phyloP scores from a whole-genome alignment of 495 filamentous ascomycete species.

The Penicillium diatomitis region DNA sequence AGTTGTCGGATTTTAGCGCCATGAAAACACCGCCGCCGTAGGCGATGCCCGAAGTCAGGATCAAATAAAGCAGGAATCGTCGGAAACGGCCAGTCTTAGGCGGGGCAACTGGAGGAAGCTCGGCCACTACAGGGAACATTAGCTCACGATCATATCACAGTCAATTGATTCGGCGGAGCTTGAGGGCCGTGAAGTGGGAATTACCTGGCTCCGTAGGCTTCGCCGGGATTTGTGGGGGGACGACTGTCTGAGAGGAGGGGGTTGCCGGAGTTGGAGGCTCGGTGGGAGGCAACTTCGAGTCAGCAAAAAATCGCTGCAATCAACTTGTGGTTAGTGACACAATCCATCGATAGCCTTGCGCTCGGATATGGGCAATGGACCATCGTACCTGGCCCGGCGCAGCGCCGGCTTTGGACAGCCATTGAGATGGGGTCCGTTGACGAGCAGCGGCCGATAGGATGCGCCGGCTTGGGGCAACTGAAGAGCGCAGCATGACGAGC shows the following conservation, averaged over 20 bases:
- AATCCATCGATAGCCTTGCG: conserved; percentile 1
- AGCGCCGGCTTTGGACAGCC: conserved; percentile 35
- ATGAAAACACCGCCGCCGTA: conserved; percentile 88
- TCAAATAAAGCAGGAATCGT: conserved; percentile 60
- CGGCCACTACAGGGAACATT: conserved; percentile 15
- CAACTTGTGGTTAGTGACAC: conserved; percentile 3
- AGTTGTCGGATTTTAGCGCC: conserved; percentile 88
- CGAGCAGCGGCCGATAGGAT: conserved; percentile 34
- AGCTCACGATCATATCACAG: background rate
- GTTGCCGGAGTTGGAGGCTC: conserved; percentile 31
- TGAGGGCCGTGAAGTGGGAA: background rate
- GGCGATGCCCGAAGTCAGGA: conserved; percentile 61
- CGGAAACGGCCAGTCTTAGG: conserved; percentile 71
- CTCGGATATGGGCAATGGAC: conserved; percentile 1
- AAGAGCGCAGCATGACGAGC: conserved; percentile 44
- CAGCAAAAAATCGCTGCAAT: conserved; percentile 36
- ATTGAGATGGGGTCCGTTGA: conserved; percentile 38
- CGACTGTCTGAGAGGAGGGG: conserved; percentile 42
- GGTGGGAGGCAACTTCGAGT: conserved; percentile 27
- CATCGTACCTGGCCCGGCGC: conserved; percentile 37
- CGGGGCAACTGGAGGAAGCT: conserved; percentile 32
- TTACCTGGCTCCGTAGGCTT: conserved; percentile 42
- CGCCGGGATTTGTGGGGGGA: conserved; percentile 52
- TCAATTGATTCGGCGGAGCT: too few relatives aligned
- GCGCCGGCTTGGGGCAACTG: conserved; percentile 37